These are phyloP conservation scores for Penicillium sp. DNA, from an alignment of 2,329 filamentous ascomycete species.

Conservation along the genomic window DNA sequence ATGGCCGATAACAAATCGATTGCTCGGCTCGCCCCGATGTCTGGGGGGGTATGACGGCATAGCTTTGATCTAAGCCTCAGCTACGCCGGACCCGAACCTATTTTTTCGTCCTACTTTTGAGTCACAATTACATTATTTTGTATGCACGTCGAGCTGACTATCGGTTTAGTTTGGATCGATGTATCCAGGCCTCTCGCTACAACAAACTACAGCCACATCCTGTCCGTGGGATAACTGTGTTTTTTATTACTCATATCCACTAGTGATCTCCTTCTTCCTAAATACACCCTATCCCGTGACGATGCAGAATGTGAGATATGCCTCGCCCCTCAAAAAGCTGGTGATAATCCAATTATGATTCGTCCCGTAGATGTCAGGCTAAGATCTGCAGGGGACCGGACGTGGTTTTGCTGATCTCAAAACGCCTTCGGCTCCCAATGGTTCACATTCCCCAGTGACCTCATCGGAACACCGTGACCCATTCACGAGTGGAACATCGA, in stretches of 20 bases:
- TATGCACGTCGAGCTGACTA: not conserved
- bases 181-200: not conserved
- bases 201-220: not conserved
- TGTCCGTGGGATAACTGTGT: not conserved
- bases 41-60: slow-evolving; percentile 19
- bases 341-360: slow-evolving; percentile 12
- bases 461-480: slow-evolving; percentile 16
- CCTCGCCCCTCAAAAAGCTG: slow-evolving; percentile 8
- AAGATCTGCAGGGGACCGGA: slow-evolving; percentile 25
- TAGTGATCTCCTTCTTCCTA: slow-evolving; percentile 8
- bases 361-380: slow-evolving; percentile 17
- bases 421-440: slow-evolving; percentile 6
- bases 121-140: not conserved
- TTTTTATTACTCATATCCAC: slow-evolving; percentile 7
- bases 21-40: slow-evolving; percentile 16
- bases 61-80: slow-evolving; percentile 18
- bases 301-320: slow-evolving; percentile 7
- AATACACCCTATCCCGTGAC: slow-evolving; percentile 7
- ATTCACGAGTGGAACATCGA: slow-evolving; percentile 12
- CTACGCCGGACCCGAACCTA: not conserved
- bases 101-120: not conserved
- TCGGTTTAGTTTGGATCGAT: not conserved
- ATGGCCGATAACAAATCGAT: slow-evolving; percentile 8
- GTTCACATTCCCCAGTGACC: slow-evolving; percentile 24
- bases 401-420: slow-evolving; percentile 16